Conservation (phyloP, 2,329 filamentous ascomycete genomes). For the Hirsutella minnesotensis region DNA sequence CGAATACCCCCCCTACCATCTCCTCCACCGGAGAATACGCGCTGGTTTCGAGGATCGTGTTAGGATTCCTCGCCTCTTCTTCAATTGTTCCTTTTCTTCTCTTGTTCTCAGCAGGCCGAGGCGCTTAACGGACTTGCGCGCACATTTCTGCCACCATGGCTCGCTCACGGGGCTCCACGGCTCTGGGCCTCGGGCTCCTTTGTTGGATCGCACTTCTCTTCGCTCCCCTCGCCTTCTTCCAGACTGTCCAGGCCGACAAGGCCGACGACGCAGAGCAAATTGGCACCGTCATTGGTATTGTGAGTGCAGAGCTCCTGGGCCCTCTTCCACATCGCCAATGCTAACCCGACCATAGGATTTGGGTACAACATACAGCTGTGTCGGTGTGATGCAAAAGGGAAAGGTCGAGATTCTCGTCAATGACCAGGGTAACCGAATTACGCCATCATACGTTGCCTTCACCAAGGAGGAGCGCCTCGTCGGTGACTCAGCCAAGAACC, state of each 20-base stretch:
- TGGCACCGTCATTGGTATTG: constrained; percentile 89
- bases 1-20: constrained; percentile 16
- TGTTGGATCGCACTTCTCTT: constrained; percentile 89
- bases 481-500: constrained; percentile 95
- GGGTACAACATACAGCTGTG: constrained; percentile 81
- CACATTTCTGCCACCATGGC: constrained; percentile 28
- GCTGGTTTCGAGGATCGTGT: constrained; percentile 9
- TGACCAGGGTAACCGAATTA: constrained; percentile 94
- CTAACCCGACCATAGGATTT: constrained; percentile 43
- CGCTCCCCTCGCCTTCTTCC: constrained; percentile 74
- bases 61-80: constrained; percentile 11
- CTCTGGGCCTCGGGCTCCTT: constrained; percentile 75
- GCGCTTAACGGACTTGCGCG: constrained; percentile 8
- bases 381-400: constrained; percentile 91
- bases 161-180: constrained; percentile 54
- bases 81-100: constrained; percentile 10
- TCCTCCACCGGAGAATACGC: constrained; percentile 14
- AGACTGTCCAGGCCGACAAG: constrained; percentile 62
- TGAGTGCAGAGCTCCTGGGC: constrained; percentile 32
- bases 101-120: constrained; percentile 7
- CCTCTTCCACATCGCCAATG: not conserved
- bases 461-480: constrained; percentile 95
- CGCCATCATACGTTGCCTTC: constrained; percentile 89
- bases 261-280: constrained; percentile 66
- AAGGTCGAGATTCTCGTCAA: constrained; percentile 94